Evolutionary conservation across 2,329 filamentous ascomycete genomes (phyloP), one percentile per base, ranked within the genome.

Genomic region (Aureobasidium vineae): DNA sequence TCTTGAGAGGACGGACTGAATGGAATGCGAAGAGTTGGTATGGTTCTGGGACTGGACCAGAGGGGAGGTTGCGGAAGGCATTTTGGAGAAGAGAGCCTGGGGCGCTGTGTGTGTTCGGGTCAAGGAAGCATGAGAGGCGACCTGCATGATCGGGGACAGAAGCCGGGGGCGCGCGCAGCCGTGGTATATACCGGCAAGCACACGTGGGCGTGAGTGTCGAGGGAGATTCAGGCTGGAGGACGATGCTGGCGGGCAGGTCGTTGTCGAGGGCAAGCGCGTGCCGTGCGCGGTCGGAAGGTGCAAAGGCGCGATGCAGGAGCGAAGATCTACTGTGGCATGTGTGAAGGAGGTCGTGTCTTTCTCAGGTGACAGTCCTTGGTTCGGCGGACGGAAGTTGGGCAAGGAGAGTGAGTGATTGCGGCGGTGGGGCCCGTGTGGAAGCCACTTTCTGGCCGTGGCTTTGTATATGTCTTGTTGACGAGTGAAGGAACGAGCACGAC

Each of bases 1-100:
- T 71, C 81, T 77, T 64, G 77, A 80, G 68, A 75, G 77, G 70
- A 81, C 78, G 59, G 79, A 81, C 72, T 78, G 80, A 70, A 77
- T 79, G 71, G 78, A 81, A 76, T 80, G 79, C 70, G 79, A 78
- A 53, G 74, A 76, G 73, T 77, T 78, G 70, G 80, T 79, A 74
- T 78, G 80, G 74, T 74, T 78, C 74, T 81, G 78, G 59, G 73
- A 75, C 41, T 75, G 75, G 71, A 78, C 77, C 71, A 81, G 76
- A 70, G 77, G 73, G 53, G 76, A 73, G 52, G 75, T 74, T 68
- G 74, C 75, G 71, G 66, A 63, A 13, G 57, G 40, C 59, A 67
- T 64, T 31, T 64, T 67, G 49, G 41, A 23, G 45, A 50, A 63
- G 75, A 74, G 69, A 72, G 74, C 72, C 61, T 68, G 66, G 57